phyloP scores from a whole-genome alignment of 2,329 filamentous ascomycete genomes.

The Fusarium ramigenum region DNA sequence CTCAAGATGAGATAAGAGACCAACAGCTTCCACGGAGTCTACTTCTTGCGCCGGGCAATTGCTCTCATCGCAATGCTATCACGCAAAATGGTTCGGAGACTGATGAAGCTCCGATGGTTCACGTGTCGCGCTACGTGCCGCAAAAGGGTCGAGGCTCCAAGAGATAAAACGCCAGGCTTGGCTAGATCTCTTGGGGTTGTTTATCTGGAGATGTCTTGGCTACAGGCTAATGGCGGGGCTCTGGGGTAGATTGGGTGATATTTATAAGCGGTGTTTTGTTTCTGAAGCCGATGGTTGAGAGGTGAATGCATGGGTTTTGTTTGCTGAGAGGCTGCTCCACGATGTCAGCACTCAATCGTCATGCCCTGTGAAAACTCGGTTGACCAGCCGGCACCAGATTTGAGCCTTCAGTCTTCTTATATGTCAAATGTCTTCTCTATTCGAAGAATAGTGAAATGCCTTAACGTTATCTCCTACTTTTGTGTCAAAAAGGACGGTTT shows the following conservation, averaged over 20 bases:
- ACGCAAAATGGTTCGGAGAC: conserved; percentile 1
- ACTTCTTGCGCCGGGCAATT: conserved; percentile 12
- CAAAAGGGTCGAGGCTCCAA: not conserved
- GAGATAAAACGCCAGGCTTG: not conserved
- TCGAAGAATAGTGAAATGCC: not conserved
- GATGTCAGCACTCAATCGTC: not conserved
- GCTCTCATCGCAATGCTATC: not conserved
- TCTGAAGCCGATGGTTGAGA: not conserved
- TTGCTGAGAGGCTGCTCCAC: not conserved
- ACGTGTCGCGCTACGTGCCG: conserved; percentile 1
- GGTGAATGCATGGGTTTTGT: not conserved
- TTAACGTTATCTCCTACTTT: not conserved
- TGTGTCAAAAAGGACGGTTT: not conserved
- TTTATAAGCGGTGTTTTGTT: not conserved
- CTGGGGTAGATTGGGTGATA: not conserved
- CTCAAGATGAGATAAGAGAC: not conserved
- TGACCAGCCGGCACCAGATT: not conserved
- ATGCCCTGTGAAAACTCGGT: not conserved
- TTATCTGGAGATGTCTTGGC: not conserved
- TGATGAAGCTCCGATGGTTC: conserved; percentile 24
- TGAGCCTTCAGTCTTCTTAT: too few species aligned
- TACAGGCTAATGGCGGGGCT: not conserved
- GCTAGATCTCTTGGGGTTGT: not conserved
- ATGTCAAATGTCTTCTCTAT: accelerated
- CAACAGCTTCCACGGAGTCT: conserved; percentile 6